These are phyloP conservation scores for Dorcoceras hygrometricum DNA, from an alignment of 257 asterid genomes.

Conservation along the genomic window DNA sequence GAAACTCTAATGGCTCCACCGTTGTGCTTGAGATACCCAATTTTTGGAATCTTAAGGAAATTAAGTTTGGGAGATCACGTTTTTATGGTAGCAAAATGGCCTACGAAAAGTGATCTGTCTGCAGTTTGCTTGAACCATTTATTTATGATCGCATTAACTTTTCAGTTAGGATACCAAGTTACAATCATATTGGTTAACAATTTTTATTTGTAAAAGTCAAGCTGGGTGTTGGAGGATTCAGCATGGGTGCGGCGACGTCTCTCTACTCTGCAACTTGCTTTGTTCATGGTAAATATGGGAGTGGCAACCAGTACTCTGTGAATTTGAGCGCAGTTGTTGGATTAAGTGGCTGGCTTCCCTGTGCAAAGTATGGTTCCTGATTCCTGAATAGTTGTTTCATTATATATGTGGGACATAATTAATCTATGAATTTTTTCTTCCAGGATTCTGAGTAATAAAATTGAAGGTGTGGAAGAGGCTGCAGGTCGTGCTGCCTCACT, in stretches of 20 bases:
- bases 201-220: constrained; percentile 49
- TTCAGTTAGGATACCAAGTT: constrained; percentile 13
- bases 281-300: constrained; percentile 57
- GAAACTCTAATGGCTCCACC: not conserved
- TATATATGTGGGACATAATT: constrained; percentile 7
- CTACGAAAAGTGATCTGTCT: not conserved
- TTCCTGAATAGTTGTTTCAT: constrained; percentile 8
- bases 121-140: constrained; percentile 11
- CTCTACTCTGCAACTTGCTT: constrained; percentile 79
- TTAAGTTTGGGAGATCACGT: not conserved
- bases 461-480: constrained; percentile 56
- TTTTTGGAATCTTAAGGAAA: not conserved
- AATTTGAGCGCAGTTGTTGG: constrained; percentile 74
- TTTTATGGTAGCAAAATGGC: not conserved
- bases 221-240: constrained; percentile 89
- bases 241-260: constrained; percentile 90
- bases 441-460: constrained; percentile 54
- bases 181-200: not conserved
- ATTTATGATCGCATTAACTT: constrained; percentile 3
- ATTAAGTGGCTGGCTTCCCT: constrained; percentile 96
- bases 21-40: not conserved
- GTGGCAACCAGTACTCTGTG: constrained; percentile 57
- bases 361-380: constrained; percentile 57
- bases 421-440: constrained; percentile 14
- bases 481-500: constrained; percentile 68